Evolutionary conservation across 345 rosid species (phyloP).

Genomic region (Hibiscus syriacus): DNA sequence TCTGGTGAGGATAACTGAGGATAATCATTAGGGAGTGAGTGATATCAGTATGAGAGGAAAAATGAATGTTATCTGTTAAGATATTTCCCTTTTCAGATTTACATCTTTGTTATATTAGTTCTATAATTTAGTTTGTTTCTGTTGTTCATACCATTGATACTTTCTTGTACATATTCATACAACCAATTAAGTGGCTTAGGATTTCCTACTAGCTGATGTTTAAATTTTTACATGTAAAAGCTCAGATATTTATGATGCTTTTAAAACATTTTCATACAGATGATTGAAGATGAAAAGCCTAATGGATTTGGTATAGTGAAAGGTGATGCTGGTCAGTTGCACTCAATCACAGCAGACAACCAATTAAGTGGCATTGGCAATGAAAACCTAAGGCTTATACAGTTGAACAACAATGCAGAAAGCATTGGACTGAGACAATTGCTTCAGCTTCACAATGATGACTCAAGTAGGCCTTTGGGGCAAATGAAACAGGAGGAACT

Average conservation of each 20-base stretch:
- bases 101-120: neutral
- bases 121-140: neutral
- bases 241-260: slow-evolving; percentile 3
- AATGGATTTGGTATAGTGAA: slow-evolving; percentile 39
- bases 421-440: slow-evolving; percentile 39
- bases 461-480: slow-evolving; percentile 33
- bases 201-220: neutral
- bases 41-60: neutral
- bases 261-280: slow-evolving; percentile 28
- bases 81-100: neutral
- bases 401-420: slow-evolving; percentile 31
- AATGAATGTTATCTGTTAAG: neutral
- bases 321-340: slow-evolving; percentile 30
- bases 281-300: slow-evolving; percentile 35
- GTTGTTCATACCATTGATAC: neutral
- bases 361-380: slow-evolving; percentile 36
- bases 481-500: slow-evolving; percentile 68
- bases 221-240: neutral
- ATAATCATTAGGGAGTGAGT: neutral
- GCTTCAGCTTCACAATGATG: slow-evolving; percentile 49
- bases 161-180: neutral
- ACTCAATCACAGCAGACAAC: slow-evolving; percentile 36
- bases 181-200: no score
- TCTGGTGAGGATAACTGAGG: neutral
- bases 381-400: slow-evolving; percentile 43